These are phyloP conservation scores for Prunus campanulata DNA, from an alignment of 306 rosid species.

Conservation along the genomic window DNA sequence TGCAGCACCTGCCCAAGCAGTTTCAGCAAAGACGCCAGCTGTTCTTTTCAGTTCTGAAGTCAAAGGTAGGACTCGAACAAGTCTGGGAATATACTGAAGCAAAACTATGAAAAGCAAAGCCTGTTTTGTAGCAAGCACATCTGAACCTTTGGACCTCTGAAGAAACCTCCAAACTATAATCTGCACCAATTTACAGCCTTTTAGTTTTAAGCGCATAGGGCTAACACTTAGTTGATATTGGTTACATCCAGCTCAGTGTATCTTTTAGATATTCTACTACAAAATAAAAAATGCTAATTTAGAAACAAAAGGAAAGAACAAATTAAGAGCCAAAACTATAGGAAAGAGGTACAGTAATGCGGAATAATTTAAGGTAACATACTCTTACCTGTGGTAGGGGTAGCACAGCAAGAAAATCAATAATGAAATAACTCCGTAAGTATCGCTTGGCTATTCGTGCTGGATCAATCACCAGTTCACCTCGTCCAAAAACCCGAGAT, in stretches of 20 bases:
- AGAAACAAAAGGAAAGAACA: background rate
- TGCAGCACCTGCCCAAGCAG: slow-evolving; percentile 99
- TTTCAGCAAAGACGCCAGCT: slow-evolving; percentile 95
- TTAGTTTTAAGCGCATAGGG: background rate
- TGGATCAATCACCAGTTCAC: slow-evolving; percentile 94
- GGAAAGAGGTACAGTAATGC: slow-evolving; percentile 8
- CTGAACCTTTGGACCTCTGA: slow-evolving; percentile 71
- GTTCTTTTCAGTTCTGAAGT: slow-evolving; percentile 96
- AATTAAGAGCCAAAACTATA: slow-evolving; percentile 3
- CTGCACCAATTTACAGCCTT: slow-evolving; percentile 40
- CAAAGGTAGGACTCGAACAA: slow-evolving; percentile 73
- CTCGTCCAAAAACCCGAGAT: slow-evolving; percentile 97
- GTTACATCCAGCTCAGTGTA: background rate
- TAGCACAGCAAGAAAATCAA: slow-evolving; percentile 77
- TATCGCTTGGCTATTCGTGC: slow-evolving; percentile 89
- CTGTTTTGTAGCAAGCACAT: slow-evolving; percentile 77
- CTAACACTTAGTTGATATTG: background rate
- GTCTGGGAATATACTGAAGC: slow-evolving; percentile 86
- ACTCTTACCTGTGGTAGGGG: slow-evolving; percentile 91
- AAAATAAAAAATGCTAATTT: background rate
- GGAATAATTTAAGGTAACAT: slow-evolving; percentile 16
- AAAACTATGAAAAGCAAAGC: slow-evolving; percentile 85
- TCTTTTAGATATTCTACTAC: background rate
- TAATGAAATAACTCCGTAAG: slow-evolving; percentile 68
- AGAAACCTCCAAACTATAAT: slow-evolving; percentile 94